phyloP scores from a whole-genome alignment of 1,284 basidiomycete species.

The Ustilago sp. region DNA sequence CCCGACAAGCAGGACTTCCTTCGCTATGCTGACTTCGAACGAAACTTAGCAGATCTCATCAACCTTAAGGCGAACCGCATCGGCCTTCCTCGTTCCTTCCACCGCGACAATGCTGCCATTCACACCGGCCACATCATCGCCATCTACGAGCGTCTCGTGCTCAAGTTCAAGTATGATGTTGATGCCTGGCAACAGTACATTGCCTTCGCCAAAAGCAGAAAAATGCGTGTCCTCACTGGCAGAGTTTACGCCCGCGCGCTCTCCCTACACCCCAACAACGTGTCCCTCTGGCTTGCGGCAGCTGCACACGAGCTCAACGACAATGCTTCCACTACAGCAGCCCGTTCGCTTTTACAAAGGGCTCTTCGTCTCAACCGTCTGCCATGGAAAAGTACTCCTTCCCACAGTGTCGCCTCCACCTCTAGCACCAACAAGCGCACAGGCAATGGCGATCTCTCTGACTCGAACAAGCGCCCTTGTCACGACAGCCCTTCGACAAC shows the following conservation, averaged over 20 bases:
- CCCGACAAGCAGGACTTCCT: conserved; percentile 89
- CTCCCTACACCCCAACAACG: conserved; percentile 83
- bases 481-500: conserved; percentile 1
- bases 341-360: conserved; percentile 85
- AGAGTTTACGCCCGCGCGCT: conserved; percentile 76
- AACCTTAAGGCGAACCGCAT: conserved; percentile 48
- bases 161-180: conserved; percentile 88
- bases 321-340: conserved; percentile 79
- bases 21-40: conserved; percentile 91
- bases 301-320: conserved; percentile 86
- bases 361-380: conserved; percentile 76
- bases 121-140: conserved; percentile 80
- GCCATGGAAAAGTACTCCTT: conserved; percentile 25
- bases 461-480: conserved; percentile 24
- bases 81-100: conserved; percentile 51
- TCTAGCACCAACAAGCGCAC: conserved; percentile 18
- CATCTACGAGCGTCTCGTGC: conserved; percentile 89
- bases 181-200: conserved; percentile 90
- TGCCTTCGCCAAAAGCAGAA: conserved; percentile 81
- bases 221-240: conserved; percentile 83
- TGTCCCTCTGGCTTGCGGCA: conserved; percentile 85
- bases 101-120: conserved; percentile 50
- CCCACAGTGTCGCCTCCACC: neutral
- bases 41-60: conserved; percentile 71
- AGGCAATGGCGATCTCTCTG: conserved; percentile 7